These are phyloP conservation scores for Coemansia sp. DNA, from an alignment of 192 early-diverging fungal species.

Conservation along the genomic window DNA sequence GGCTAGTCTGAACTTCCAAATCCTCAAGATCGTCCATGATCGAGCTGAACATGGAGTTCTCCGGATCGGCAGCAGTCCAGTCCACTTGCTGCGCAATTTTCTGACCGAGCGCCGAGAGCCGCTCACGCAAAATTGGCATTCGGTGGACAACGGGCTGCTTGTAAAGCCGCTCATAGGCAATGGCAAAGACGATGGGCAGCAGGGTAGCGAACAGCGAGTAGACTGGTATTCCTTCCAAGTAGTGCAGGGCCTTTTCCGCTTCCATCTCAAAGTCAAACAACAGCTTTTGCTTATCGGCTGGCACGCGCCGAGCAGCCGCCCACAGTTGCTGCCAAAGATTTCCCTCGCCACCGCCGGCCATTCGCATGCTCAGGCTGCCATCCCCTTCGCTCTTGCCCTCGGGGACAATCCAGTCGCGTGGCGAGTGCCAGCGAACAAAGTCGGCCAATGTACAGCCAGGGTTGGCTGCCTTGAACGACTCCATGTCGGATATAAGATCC, in stretches of 20 bases:
- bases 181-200: constrained; percentile 72
- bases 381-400: constrained; percentile 45
- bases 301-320: constrained; percentile 62
- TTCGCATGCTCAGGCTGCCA: constrained; percentile 70
- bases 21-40: constrained; percentile 48
- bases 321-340: constrained; percentile 92
- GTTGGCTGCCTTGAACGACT: constrained; percentile 94
- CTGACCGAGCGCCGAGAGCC: constrained; percentile 24
- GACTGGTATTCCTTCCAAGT: constrained; percentile 62
- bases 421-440: constrained; percentile 95
- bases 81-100: constrained; percentile 27
- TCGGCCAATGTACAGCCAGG: constrained; percentile 75
- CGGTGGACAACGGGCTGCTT: constrained; percentile 45
- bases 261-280: constrained; percentile 78
- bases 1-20: constrained; percentile 45
- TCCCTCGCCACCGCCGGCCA: constrained; percentile 63
- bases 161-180: constrained; percentile 72
- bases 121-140: constrained; percentile 23
- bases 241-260: constrained; percentile 76
- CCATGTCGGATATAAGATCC: constrained; percentile 75
- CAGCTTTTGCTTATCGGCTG: constrained; percentile 70
- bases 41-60: constrained; percentile 42
- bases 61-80: constrained; percentile 37
- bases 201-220: constrained; percentile 64
- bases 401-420: constrained; percentile 85